Percentiles rank a stretch among this genome's conserved stretches.
These are phyloP conservation scores for Boletus mariae DNA, from an alignment of 1,284 basidiomycete genomes.

Conservation along the genomic window DNA sequence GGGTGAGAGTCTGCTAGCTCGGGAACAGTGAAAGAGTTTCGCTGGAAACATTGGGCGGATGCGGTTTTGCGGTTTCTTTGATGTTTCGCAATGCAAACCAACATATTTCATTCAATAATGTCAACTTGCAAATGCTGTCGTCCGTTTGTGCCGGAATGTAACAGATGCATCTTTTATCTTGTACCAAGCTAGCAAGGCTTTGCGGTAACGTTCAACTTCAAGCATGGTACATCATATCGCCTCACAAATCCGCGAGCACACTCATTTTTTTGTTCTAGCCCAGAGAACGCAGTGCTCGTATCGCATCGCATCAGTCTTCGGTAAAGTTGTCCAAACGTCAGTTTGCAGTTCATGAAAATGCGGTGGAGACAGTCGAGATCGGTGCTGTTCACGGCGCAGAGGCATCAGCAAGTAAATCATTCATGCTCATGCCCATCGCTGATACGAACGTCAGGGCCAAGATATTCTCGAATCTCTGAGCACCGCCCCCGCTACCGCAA, in stretches of 20 bases:
- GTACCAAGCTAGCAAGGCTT: too few species aligned
- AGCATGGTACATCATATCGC: conserved; percentile 19
- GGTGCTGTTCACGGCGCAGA: conserved; percentile 33
- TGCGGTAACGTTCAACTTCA: background rate
- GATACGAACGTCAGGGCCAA: conserved; percentile 36
- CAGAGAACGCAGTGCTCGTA: conserved; percentile 50
- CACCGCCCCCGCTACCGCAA: conserved; percentile 9
- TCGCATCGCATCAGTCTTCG: conserved; percentile 48
- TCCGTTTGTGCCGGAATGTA: too few species aligned
- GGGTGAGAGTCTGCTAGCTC: conserved; percentile 3
- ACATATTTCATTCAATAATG: too few species aligned
- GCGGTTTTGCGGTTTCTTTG: too few species aligned
- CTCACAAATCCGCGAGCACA: background rate
- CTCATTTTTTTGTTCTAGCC: conserved; percentile 41
- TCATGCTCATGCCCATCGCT: background rate
- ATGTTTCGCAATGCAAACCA: too few species aligned
- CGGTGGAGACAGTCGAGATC: conserved; percentile 46
- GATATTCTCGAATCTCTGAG: conserved; percentile 39
- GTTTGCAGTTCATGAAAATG: conserved; percentile 48
- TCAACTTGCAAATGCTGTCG: too few species aligned
- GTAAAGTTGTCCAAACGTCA: conserved; percentile 46
- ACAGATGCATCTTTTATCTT: too few species aligned
- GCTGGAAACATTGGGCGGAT: background rate
- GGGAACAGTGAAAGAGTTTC: background rate
- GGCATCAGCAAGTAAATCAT: conserved; percentile 35